These are phyloP conservation scores for Boletellus emodensis DNA, from an alignment of 768 basidiomycete genomes.

Conservation along the genomic window DNA sequence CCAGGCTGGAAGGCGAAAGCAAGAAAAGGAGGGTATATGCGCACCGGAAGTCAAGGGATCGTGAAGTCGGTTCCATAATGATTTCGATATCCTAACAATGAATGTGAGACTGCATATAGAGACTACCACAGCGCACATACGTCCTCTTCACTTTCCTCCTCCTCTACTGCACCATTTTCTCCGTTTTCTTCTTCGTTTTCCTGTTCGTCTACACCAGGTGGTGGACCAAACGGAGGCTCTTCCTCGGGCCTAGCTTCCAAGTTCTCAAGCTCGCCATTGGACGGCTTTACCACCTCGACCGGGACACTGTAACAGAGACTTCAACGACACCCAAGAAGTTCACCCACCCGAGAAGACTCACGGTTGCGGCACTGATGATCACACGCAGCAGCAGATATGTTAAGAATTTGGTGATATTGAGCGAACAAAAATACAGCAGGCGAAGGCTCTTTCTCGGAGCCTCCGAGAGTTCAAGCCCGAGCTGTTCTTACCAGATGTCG, in stretches of 20 bases:
- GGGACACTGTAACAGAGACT: constrained; percentile 32
- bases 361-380: constrained; percentile 58
- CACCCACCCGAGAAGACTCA: constrained; percentile 44
- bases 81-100: constrained; percentile 75
- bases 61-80: constrained; percentile 76
- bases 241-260: constrained; percentile 45
- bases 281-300: constrained; percentile 39
- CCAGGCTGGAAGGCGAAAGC: neutral
- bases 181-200: constrained; percentile 29
- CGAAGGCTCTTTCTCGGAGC: constrained; percentile 27
- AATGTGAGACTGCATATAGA: constrained; percentile 4
- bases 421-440: constrained; percentile 30
- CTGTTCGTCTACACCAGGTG: constrained; percentile 19
- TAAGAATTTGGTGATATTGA: constrained; percentile 41
- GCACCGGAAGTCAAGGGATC: constrained; percentile 73
- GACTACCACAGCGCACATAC: constrained; percentile 30
- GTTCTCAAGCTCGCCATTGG: constrained; percentile 49
- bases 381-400: constrained; percentile 33
- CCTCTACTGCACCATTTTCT: constrained; percentile 41
- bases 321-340: constrained; percentile 18
- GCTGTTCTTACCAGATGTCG: constrained; percentile 47
- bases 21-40: constrained; percentile 10
- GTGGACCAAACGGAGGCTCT: constrained; percentile 30
- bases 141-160: constrained; percentile 45
- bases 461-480: constrained; percentile 22